A percentile compares a stretch with the other conserved stretches of the same genome.
Conservation (phyloP, 768 basidiomycete genomes). For the Crepidotus variabilis region DNA sequence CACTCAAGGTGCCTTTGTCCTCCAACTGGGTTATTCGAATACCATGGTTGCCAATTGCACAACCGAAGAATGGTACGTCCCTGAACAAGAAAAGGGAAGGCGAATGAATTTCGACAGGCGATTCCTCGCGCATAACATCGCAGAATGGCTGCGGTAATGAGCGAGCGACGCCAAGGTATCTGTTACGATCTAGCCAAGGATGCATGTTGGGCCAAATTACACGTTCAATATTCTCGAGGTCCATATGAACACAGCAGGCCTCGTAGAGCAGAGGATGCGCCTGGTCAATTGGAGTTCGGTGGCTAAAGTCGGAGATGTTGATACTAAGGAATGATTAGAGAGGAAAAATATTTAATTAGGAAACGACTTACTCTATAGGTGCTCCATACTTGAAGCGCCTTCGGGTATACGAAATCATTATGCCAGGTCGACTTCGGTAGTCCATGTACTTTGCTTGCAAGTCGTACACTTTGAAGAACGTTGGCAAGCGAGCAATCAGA, state of each 20-base stretch:
- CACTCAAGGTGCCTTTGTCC: constrained; percentile 4
- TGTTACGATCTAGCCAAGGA: constrained; percentile 6
- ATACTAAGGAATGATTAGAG: constrained; percentile 20
- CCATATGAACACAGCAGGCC: constrained; percentile 19
- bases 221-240: constrained; percentile 17
- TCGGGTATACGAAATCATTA: constrained; percentile 53
- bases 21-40: constrained; percentile 3
- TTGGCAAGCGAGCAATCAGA: constrained; percentile 46
- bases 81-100: constrained; percentile 26
- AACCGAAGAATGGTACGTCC: constrained; percentile 12
- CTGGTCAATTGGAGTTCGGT: constrained; percentile 15
- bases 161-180: constrained; percentile 1
- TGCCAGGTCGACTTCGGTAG: constrained; percentile 37
- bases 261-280: constrained; percentile 17
- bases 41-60: constrained; percentile 9
- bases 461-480: constrained; percentile 48
- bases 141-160: constrained; percentile 4
- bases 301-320: constrained; percentile 33
- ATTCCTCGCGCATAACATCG: constrained; percentile 37
- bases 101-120: constrained; percentile 27
- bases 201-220: constrained; percentile 15
- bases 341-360: neutral
- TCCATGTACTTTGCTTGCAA: constrained; percentile 61
- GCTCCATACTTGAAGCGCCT: constrained; percentile 28
- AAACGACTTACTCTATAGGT: constrained; percentile 15